Evolutionary conservation across 352 stramenopile species (phyloP), one percentile per base, ranked within the genome.

Genomic region (Pythium oligandrum): DNA sequence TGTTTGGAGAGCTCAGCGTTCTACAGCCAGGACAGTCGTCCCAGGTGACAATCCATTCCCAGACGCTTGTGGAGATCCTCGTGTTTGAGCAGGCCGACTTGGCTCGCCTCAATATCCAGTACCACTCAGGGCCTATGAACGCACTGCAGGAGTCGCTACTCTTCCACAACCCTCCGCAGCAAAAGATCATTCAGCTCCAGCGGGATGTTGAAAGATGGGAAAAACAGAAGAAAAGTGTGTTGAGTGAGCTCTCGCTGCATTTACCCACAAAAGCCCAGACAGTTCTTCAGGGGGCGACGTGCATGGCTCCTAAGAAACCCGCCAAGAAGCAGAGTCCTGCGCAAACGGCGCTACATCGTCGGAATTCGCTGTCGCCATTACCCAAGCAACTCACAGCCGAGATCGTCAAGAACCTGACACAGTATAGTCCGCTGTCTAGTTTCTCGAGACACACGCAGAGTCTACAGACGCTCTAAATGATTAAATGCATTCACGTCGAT

Each of bases 131-230:
- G 46, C 78, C 75, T 8, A 88, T 90, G 79, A 90, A 90, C 52
- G 75, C 79, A 42, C 61, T 90, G 40, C 79, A 90, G 59, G 75
- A 80, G 39, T 90, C 79, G 48, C 63, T 90, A 39, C 66, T 88
- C 17, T 90, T 87, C 64, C 79, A 90, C 70, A 90, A 90, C 58
- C 79, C 79, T 8, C 75, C 79, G 33, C 73, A 86, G 52, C 79
- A 87, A 38, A 90, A 90, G 57, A 75, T 90, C 50, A 51, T 78
- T 17, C 79, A 90, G 51, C 44, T 90, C 5, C 72, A 73, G 17
- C 67, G 61, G 4, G 79, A 90, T 55, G 61, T 74, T 4, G 63
- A 59, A 8, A 31, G 47, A 11, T 90, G 79, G 79, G 70, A 73
- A 4, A 68, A 70, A 9, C 57, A 83, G 40, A 88, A 86, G 51